These are phyloP conservation scores for Phlegmacium glaucopus DNA, from an alignment of 768 basidiomycete species.

Conservation along the genomic window DNA sequence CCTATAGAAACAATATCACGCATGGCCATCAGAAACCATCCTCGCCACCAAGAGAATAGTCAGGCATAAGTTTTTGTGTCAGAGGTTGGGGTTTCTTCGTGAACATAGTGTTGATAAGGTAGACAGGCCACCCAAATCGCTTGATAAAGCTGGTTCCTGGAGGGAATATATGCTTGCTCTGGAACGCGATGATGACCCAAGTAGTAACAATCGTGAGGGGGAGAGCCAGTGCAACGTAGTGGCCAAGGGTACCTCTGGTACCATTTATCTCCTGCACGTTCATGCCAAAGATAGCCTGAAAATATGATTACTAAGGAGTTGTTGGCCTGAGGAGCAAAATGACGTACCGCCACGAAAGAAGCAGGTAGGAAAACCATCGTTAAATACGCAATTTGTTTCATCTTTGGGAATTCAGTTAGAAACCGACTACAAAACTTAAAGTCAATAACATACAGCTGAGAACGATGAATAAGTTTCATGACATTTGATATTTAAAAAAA, in stretches of 20 bases:
- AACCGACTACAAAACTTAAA: background rate
- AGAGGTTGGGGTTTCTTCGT: background rate
- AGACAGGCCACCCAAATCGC: slow-evolving; percentile 22
- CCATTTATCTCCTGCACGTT: slow-evolving; percentile 44
- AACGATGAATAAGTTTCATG: background rate
- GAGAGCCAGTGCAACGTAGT: slow-evolving; percentile 41
- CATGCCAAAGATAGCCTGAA: slow-evolving; percentile 57
- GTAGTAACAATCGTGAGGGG: slow-evolving; percentile 43
- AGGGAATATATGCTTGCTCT: slow-evolving; percentile 36
- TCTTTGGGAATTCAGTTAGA: slow-evolving; percentile 21
- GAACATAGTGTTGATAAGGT: slow-evolving; percentile 11
- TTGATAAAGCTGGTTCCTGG: slow-evolving; percentile 11
- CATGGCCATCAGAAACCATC: too few relatives aligned
- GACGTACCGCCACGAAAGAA: slow-evolving; percentile 44
- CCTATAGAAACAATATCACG: too few relatives aligned
- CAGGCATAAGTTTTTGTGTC: background rate
- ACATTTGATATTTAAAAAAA: background rate
- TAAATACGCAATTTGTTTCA: slow-evolving; percentile 59
- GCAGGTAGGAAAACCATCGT: slow-evolving; percentile 63
- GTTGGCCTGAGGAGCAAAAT: background rate
- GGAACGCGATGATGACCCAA: slow-evolving; percentile 53
- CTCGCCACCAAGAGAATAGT: too few relatives aligned
- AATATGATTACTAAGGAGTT: background rate
- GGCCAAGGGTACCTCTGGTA: slow-evolving; percentile 35
- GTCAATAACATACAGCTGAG: slow-evolving; percentile 16